Percentiles rank a stretch among this genome's conserved stretches.
These are phyloP conservation scores for Copromyces sp. DNA, from an alignment of 495 filamentous ascomycete species.

Conservation along the genomic window DNA sequence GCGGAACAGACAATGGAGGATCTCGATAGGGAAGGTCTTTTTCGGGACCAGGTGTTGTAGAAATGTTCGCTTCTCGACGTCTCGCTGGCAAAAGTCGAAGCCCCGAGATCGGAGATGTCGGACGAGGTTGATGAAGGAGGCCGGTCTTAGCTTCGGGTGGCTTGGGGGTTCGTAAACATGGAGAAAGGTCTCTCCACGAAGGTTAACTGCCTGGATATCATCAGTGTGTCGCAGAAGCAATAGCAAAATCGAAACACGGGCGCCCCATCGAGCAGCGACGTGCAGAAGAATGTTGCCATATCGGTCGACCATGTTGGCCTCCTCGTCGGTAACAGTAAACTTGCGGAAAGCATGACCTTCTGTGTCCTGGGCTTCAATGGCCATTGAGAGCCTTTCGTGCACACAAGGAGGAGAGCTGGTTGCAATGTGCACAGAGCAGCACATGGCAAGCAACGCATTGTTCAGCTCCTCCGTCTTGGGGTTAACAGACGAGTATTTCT, in stretches of 20 bases:
- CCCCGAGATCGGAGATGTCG: slow-evolving; percentile 18
- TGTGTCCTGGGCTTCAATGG: slow-evolving; percentile 18
- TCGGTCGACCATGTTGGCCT: slow-evolving; percentile 21
- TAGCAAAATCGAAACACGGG: slow-evolving; percentile 20
- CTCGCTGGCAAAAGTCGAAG: slow-evolving; percentile 25
- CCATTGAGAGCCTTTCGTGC: slow-evolving; percentile 20
- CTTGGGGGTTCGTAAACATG: slow-evolving; percentile 23
- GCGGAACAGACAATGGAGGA: slow-evolving; percentile 20
- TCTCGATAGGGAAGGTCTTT: slow-evolving; percentile 21
- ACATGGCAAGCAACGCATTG: slow-evolving; percentile 18
- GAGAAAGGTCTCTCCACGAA: slow-evolving; percentile 25
- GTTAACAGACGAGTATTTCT: slow-evolving; percentile 12
- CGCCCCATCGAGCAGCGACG: slow-evolving; percentile 24
- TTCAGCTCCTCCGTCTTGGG: slow-evolving; percentile 23
- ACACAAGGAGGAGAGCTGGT: slow-evolving; percentile 9
- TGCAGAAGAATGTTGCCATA: slow-evolving; percentile 25
- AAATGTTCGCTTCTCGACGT: slow-evolving; percentile 22
- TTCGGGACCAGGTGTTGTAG: slow-evolving; percentile 20
- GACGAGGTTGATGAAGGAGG: slow-evolving; percentile 24
- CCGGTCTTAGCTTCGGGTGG: slow-evolving; percentile 16
- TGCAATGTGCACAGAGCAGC: slow-evolving; percentile 14
- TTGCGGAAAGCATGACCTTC: slow-evolving; percentile 17
- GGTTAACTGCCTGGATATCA: slow-evolving; percentile 20
- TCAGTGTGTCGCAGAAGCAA: slow-evolving; percentile 21
- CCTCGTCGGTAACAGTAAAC: slow-evolving; percentile 20